Evolutionary conservation across 1,284 basidiomycete genomes (phyloP).

Genomic region (Puccinia sorghi): DNA sequence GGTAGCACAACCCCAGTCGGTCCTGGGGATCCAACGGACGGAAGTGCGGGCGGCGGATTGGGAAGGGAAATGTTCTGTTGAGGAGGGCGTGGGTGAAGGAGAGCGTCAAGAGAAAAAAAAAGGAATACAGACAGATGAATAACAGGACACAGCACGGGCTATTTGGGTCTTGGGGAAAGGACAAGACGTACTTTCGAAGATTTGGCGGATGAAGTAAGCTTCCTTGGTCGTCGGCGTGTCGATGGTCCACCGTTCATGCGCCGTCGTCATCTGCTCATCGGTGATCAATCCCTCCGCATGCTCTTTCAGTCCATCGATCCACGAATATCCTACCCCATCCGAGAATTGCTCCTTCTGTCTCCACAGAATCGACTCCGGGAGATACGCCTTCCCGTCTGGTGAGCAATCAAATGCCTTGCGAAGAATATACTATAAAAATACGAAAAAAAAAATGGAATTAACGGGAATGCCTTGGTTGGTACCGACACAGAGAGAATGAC

Average conservation of each 20-base stretch:
- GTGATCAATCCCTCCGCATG: slow-evolving; percentile 74
- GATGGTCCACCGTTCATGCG: slow-evolving; percentile 73
- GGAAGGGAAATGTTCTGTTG: slow-evolving; percentile 73
- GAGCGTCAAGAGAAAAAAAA: neutral
- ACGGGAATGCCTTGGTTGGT: too few species aligned
- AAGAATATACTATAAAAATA: slow-evolving; percentile 74
- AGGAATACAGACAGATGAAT: neutral
- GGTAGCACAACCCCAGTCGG: slow-evolving; percentile 91
- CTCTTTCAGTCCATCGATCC: slow-evolving; percentile 98
- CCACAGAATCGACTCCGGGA: slow-evolving; percentile 94
- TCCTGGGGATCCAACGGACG: slow-evolving; percentile 88
- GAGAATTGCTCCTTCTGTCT: slow-evolving; percentile 99
- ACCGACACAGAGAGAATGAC: slow-evolving; percentile 36
- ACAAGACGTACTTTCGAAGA: slow-evolving; percentile 73
- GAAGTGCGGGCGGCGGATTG: slow-evolving; percentile 87
- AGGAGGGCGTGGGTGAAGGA: neutral
- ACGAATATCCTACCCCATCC: slow-evolving; percentile 98
- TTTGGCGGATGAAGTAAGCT: slow-evolving; percentile 89
- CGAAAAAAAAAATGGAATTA: too few species aligned
- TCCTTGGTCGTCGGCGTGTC: slow-evolving; percentile 96
- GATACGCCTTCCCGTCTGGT: slow-evolving; percentile 80
- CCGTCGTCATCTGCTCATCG: slow-evolving; percentile 77
- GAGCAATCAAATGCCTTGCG: slow-evolving; percentile 94
- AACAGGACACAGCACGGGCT: too few species aligned
- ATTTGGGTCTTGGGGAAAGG: too few species aligned